These are phyloP conservation scores for Daldinia eschscholtzii DNA, from an alignment of 2,329 filamentous ascomycete species.

Conservation along the genomic window DNA sequence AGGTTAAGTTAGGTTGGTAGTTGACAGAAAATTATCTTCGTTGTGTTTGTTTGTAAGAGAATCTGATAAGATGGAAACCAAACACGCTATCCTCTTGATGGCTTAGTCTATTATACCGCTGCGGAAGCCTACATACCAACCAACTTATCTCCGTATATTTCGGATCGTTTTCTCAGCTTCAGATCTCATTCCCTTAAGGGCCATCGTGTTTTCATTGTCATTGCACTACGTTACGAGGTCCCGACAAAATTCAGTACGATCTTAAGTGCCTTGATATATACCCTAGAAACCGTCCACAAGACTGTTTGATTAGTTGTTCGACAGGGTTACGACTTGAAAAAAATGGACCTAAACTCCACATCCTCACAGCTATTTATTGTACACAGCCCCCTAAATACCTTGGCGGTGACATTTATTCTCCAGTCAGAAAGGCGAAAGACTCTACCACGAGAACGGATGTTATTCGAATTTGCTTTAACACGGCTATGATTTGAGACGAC, in stretches of 20 bases:
- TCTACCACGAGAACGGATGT: background rate
- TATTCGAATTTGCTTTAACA: background rate
- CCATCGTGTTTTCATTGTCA: background rate
- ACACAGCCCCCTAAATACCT: conserved; percentile 36
- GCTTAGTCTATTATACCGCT: background rate
- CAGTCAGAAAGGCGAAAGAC: conserved; percentile 12
- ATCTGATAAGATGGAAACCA: background rate
- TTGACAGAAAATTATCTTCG: too few relatives aligned
- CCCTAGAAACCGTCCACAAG: conserved; percentile 17
- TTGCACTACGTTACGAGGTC: conserved; percentile 5
- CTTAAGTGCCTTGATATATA: conserved; percentile 16
- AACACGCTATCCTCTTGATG: conserved; percentile 1
- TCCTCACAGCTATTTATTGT: conserved; percentile 26
- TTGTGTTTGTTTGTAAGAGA: background rate
- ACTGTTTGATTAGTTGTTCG: conserved; percentile 13
- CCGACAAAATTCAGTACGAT: conserved; percentile 4
- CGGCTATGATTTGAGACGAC: conserved; percentile 12
- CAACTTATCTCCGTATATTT: background rate
- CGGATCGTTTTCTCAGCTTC: background rate
- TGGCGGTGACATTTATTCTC: conserved; percentile 26
- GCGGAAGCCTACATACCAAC: background rate
- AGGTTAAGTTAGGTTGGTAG: too few relatives aligned
- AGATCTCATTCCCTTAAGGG: background rate
- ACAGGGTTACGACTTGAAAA: conserved; percentile 17
- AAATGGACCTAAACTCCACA: conserved; percentile 39